Percentiles rank a stretch among this genome's conserved stretches.
Evolutionary conservation across 2,329 filamentous ascomycete genomes (phyloP).

Genomic region (Cercospora sp.): DNA sequence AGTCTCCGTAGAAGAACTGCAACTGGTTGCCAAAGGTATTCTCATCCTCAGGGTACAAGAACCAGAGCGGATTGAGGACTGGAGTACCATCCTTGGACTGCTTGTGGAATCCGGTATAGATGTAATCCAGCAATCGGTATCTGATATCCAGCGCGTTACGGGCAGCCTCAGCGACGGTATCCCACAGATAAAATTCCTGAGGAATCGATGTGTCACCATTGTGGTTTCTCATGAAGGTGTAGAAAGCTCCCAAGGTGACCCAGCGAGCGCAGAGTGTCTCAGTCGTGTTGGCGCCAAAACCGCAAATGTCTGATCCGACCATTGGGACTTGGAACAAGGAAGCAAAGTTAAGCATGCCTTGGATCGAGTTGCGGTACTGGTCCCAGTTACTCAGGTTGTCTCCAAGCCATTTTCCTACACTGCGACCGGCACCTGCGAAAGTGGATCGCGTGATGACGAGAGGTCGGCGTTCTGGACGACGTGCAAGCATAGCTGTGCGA

Average conservation of each 20-base stretch:
- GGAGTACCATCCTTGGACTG: conserved; percentile 64
- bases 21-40: conserved; percentile 54
- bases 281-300: conserved; percentile 66
- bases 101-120: conserved; percentile 68
- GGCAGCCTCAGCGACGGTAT: conserved; percentile 61
- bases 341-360: conserved; percentile 48
- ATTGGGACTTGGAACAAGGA: conserved; percentile 51
- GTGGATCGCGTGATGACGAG: conserved; percentile 72
- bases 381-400: conserved; percentile 50
- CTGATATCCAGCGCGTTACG: conserved; percentile 67
- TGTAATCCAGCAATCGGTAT: conserved; percentile 73
- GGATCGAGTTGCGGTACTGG: conserved; percentile 45
- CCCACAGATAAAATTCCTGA: conserved; percentile 75
- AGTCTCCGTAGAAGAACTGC: conserved; percentile 61
- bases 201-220: conserved; percentile 53
- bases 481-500: conserved; percentile 64
- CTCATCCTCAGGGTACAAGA: conserved; percentile 61
- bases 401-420: conserved; percentile 61
- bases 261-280: conserved; percentile 70
- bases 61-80: conserved; percentile 68
- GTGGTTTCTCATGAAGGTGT: conserved; percentile 75
- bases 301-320: conserved; percentile 67
- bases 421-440: conserved; percentile 50
- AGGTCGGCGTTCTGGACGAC: conserved; percentile 64
- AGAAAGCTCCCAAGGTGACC: conserved; percentile 72